Percentiles rank a stretch among this genome's conserved stretches.
These are phyloP conservation scores for Tubosaeta sp. DNA, from an alignment of 768 basidiomycete species.

Conservation along the genomic window DNA sequence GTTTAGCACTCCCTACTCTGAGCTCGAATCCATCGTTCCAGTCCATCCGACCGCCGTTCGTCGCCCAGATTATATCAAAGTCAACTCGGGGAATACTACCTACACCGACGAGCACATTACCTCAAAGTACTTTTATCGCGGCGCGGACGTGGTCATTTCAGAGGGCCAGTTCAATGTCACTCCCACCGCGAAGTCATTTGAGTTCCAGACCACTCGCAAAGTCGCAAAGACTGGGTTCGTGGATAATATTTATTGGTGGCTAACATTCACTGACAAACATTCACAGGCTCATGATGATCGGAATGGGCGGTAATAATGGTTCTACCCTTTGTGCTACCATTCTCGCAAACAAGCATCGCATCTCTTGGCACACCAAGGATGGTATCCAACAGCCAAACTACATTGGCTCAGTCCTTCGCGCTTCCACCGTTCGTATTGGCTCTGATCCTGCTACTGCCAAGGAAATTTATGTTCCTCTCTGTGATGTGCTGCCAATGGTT, in stretches of 20 bases:
- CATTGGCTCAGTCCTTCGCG: constrained; percentile 93
- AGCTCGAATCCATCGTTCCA: constrained; percentile 63
- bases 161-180: constrained; percentile 76
- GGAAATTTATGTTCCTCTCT: constrained; percentile 90
- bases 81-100: constrained; percentile 75
- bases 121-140: constrained; percentile 77
- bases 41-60: constrained; percentile 86
- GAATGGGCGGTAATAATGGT: constrained; percentile 97
- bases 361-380: constrained; percentile 90
- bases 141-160: constrained; percentile 62
- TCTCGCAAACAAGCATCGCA: constrained; percentile 92
- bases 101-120: constrained; percentile 84
- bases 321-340: constrained; percentile 91
- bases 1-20: constrained; percentile 66
- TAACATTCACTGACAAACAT: neutral
- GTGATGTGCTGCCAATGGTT: constrained; percentile 93
- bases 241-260: constrained; percentile 3
- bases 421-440: constrained; percentile 91
- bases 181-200: constrained; percentile 75
- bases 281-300: constrained; percentile 90
- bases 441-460: constrained; percentile 73
- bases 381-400: constrained; percentile 95
- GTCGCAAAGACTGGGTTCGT: constrained; percentile 91
- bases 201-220: constrained; percentile 86
- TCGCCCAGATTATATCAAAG: constrained; percentile 69